Evolutionary conservation across 495 filamentous ascomycete genomes (phyloP).

Genomic region (Podospora anserina): DNA sequence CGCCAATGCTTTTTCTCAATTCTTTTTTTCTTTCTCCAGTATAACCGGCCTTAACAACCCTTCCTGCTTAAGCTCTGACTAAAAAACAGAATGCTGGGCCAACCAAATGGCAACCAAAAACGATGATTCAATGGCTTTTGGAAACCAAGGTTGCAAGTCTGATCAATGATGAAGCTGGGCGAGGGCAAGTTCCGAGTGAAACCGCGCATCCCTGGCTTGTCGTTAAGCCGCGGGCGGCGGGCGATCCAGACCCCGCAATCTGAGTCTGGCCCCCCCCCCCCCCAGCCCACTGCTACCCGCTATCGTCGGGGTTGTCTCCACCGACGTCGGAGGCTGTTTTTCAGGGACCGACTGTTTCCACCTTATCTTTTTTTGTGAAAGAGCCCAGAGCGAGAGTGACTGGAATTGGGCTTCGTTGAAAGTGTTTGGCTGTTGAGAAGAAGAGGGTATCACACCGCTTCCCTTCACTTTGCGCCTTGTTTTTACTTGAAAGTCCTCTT

Average conservation of each 20-base stretch:
- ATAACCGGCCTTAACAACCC: too few relatives aligned
- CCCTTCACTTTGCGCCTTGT: constrained; percentile 11
- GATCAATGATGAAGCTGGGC: not conserved
- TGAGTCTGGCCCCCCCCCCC: not conserved
- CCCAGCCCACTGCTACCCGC: constrained; percentile 2
- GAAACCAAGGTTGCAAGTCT: not conserved
- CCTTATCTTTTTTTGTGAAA: not conserved
- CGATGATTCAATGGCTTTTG: not conserved
- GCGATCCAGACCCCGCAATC: constrained; percentile 13
- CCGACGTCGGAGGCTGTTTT: constrained; percentile 24
- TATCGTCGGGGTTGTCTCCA: constrained; percentile 17
- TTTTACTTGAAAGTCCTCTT: not conserved
- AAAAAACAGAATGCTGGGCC: not conserved
- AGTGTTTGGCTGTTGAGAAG: not conserved
- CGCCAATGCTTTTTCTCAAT: not conserved
- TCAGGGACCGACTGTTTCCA: constrained; percentile 12
- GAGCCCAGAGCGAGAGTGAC: too few relatives aligned
- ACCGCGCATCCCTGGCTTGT: not conserved
- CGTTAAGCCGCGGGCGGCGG: not conserved
- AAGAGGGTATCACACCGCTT: constrained; percentile 16
- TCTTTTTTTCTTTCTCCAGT: not conserved
- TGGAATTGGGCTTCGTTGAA: not conserved
- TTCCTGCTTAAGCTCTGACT: not conserved
- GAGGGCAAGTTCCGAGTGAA: constrained; percentile 13
- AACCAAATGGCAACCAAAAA: not conserved